phyloP scores from a whole-genome alignment of 257 asterid genomes.

The Solanum acaule region DNA sequence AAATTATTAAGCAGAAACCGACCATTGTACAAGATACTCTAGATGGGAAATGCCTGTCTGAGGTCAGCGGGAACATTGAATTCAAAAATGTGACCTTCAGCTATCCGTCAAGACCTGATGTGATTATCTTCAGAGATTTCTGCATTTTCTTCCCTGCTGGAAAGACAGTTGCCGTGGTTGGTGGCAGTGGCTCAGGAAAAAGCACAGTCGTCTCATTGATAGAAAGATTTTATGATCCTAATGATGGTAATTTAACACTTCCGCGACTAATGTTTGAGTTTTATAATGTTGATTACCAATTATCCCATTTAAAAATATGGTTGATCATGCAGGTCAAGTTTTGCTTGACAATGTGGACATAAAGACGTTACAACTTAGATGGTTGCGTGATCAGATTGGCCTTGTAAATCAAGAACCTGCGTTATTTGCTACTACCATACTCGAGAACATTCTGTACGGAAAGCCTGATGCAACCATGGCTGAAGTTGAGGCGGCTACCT shows the following conservation, averaged over 20 bases:
- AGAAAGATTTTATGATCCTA: constrained; percentile 95
- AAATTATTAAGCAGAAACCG: constrained; percentile 80
- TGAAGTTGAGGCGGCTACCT: constrained; percentile 86
- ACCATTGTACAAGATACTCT: constrained; percentile 52
- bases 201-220: constrained; percentile 90
- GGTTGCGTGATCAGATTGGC: constrained; percentile 94
- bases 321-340: constrained; percentile 55
- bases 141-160: constrained; percentile 97
- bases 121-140: constrained; percentile 77
- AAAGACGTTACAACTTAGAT: constrained; percentile 72
- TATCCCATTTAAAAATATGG: background rate
- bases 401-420: constrained; percentile 99
- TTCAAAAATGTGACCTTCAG: constrained; percentile 82
- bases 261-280: background rate
- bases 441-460: constrained; percentile 87
- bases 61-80: constrained; percentile 83
- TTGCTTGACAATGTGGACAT: constrained; percentile 77
- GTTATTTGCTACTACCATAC: constrained; percentile 91
- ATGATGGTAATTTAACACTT: constrained; percentile 49
- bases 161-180: constrained; percentile 92
- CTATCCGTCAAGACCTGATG: constrained; percentile 97
- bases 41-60: constrained; percentile 42
- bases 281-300: background rate
- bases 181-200: constrained; percentile 98
- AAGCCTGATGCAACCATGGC: constrained; percentile 91